phyloP scores from a whole-genome alignment of 2,329 filamentous ascomycete genomes.

The Neonectria ditissima region DNA sequence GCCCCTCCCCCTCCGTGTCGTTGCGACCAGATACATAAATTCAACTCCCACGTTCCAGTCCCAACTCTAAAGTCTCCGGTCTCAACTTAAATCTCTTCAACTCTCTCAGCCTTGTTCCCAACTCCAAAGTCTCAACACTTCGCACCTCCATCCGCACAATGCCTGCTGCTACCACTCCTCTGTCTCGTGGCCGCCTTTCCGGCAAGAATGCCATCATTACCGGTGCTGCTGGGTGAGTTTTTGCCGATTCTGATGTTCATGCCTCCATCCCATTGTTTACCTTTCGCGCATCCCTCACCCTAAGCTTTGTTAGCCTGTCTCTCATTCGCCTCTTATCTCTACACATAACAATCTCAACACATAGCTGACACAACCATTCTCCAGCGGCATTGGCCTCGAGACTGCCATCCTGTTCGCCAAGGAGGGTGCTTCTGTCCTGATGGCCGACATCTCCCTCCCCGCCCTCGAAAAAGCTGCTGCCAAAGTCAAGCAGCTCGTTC shows the following conservation, averaged over 20 bases:
- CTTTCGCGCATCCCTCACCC: neutral
- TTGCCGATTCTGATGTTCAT: neutral
- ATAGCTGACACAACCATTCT: slow-evolving; percentile 17
- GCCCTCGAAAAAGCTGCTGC: slow-evolving; percentile 81
- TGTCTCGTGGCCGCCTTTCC: slow-evolving; percentile 61
- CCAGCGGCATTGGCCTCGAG: slow-evolving; percentile 91
- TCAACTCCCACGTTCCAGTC: slow-evolving; percentile 5
- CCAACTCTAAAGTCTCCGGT: slow-evolving; percentile 5
- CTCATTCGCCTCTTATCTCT: neutral
- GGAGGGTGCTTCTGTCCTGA: slow-evolving; percentile 86
- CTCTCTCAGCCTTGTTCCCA: neutral
- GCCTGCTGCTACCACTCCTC: slow-evolving; percentile 41
- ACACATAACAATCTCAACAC: neutral
- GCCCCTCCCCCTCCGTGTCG: slow-evolving; percentile 16
- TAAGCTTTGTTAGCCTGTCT: neutral
- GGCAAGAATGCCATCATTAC: slow-evolving; percentile 80
- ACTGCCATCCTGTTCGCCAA: slow-evolving; percentile 89
- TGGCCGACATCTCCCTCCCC: slow-evolving; percentile 85
- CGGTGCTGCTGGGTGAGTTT: slow-evolving; percentile 84
- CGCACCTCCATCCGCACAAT: slow-evolving; percentile 39
- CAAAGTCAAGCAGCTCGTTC: slow-evolving; percentile 80
- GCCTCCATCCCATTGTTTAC: neutral
- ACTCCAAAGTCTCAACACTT: neutral
- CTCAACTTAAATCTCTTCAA: neutral
- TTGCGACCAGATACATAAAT: slow-evolving; percentile 21